Evolutionary conservation across 2,329 filamentous ascomycete species (phyloP).

Genomic region (Alternaria brassicae): DNA sequence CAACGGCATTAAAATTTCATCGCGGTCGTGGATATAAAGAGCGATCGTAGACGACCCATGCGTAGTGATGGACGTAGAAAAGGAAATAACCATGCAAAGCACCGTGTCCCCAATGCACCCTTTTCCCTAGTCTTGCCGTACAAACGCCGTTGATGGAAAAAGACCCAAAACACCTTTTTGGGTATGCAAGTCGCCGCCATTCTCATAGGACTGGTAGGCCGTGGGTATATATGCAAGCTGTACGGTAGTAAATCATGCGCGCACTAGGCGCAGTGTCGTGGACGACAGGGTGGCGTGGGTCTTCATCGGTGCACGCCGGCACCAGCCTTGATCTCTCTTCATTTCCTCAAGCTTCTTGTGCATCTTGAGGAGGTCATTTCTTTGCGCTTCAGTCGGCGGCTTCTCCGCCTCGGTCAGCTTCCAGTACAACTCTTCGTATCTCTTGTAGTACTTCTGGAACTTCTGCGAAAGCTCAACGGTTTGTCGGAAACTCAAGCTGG

Average conservation of each 20-base stretch:
- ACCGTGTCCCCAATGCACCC: constrained; percentile 21
- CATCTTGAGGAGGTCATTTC: constrained; percentile 62
- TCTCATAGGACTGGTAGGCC: constrained; percentile 13
- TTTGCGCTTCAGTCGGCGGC: constrained; percentile 57
- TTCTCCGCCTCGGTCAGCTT: constrained; percentile 50
- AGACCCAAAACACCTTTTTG: constrained; percentile 23
- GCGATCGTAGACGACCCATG: constrained; percentile 3
- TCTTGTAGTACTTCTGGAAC: constrained; percentile 66
- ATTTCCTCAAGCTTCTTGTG: constrained; percentile 62
- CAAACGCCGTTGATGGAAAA: constrained; percentile 14
- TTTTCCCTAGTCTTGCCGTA: constrained; percentile 6
- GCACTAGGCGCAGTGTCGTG: constrained; percentile 15
- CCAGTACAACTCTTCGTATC: constrained; percentile 64
- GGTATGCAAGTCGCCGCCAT: constrained; percentile 28
- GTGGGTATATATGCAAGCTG: constrained; percentile 32
- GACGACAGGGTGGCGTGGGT: constrained; percentile 1
- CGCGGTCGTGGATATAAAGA: constrained; percentile 20
- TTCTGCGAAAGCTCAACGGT: constrained; percentile 56
- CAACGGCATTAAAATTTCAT: constrained; percentile 22
- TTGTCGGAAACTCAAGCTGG: constrained; percentile 52
- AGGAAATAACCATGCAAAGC: constrained; percentile 13
- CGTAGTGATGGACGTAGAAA: constrained; percentile 10
- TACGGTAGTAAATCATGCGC: constrained; percentile 21
- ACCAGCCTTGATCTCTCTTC: constrained; percentile 63
- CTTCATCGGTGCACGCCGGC: constrained; percentile 38